phyloP scores from a whole-genome alignment of 371 early-diverging fungal species.

The Actinomortierella wolfii region DNA sequence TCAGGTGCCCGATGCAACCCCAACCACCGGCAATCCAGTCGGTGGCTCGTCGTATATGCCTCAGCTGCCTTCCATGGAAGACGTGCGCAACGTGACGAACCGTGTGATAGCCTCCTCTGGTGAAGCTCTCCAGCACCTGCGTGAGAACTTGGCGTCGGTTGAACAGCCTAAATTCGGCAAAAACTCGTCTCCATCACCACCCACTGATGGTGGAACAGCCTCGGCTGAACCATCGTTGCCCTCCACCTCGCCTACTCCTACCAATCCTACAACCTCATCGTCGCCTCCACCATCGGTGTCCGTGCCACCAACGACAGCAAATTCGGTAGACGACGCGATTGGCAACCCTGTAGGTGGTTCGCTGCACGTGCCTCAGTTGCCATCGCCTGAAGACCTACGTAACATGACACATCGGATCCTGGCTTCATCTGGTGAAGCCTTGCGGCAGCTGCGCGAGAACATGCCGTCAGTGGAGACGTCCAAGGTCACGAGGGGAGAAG shows the following conservation, averaged over 20 bases:
- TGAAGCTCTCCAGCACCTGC: slow-evolving; percentile 14
- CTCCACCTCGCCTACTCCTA: neutral
- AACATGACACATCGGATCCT: slow-evolving; percentile 24
- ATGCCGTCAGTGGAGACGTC: slow-evolving; percentile 14
- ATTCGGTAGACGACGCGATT: too few relatives aligned
- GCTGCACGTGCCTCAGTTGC: too few relatives aligned
- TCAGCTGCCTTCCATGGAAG: slow-evolving; percentile 20
- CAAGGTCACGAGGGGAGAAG: too few relatives aligned
- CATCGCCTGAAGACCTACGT: slow-evolving; percentile 24
- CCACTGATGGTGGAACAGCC: too few relatives aligned
- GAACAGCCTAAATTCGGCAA: slow-evolving; percentile 11
- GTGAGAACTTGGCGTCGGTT: slow-evolving; percentile 19
- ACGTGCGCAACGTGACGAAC: slow-evolving; percentile 22
- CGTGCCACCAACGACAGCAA: too few relatives aligned
- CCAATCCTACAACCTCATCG: neutral
- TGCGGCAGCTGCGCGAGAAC: slow-evolving; percentile 26
- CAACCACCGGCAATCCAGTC: too few relatives aligned
- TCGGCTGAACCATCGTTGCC: neutral
- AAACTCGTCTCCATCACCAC: too few relatives aligned
- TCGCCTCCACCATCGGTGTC: neutral
- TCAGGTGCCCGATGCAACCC: too few relatives aligned
- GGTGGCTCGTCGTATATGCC: neutral
- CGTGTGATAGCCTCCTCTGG: slow-evolving; percentile 21
- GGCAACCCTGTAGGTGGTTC: too few relatives aligned
- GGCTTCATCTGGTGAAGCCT: slow-evolving; percentile 10